Evolutionary conservation across 495 filamentous ascomycete species (phyloP).

Genomic region (Penicillium maclennaniae): DNA sequence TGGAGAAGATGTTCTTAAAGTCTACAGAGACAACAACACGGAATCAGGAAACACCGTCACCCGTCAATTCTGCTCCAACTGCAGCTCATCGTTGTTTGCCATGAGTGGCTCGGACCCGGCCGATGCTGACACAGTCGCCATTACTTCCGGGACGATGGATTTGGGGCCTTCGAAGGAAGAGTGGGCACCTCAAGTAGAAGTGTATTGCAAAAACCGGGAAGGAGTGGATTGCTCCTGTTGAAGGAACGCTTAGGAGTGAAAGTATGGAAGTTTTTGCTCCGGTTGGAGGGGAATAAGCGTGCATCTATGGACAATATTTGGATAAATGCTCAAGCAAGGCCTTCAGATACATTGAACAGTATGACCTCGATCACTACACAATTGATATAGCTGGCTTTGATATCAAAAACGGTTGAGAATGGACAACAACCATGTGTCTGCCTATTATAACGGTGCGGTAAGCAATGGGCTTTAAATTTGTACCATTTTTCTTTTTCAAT

Average conservation of each 20-base stretch:
- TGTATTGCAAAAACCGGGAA: neutral
- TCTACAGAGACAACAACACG: slow-evolving; percentile 1
- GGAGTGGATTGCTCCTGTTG: neutral
- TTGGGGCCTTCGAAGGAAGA: neutral
- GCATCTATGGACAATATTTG: neutral
- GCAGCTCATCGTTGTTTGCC: neutral
- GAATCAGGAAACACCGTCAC: neutral
- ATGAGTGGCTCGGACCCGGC: neutral
- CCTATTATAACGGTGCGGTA: too few relatives aligned
- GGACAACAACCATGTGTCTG: too few relatives aligned
- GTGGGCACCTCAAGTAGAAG: neutral
- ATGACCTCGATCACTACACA: neutral
- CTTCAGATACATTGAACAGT: neutral
- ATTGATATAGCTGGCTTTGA: neutral
- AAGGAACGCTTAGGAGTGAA: neutral
- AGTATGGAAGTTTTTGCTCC: neutral
- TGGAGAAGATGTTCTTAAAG: slow-evolving; percentile 4
- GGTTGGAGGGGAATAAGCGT: neutral
- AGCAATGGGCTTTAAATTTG: too few relatives aligned
- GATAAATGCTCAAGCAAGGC: neutral
- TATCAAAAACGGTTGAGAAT: too few relatives aligned
- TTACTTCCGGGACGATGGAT: neutral
- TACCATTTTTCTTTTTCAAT: too few relatives aligned
- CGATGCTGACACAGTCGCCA: neutral
- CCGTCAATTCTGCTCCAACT: neutral